Base-by-base conservation (phyloP, 371 early-diverging fungal genomes). In the Zychaea mexicana region DNA sequence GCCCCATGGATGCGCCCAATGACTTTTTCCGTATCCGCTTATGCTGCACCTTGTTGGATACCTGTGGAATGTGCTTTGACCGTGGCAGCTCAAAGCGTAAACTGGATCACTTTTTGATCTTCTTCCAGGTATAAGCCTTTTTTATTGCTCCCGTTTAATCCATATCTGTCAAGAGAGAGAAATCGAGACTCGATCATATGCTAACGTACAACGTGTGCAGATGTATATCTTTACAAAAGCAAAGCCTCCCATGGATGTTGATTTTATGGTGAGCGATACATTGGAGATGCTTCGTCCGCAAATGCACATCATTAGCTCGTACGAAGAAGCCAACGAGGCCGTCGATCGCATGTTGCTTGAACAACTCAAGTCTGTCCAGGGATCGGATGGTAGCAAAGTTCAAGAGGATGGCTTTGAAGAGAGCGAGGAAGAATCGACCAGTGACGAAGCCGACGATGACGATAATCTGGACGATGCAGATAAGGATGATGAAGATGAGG, bases 11-110 rank as follows among this genome's bases (percentile, higher is more conserved):
- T 67, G 82, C 89, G 3, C 90, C 94, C 10, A 75, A 88, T 67
- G 98, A 98, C 72, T 96, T 91, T 70, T 98, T 99, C 88, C 90
- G 99, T 31, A 86, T 96, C 22, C 89, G 97, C 22, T 79, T 99
- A 6, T 86, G 87, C 57, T 94, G 95, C 79, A 89, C 92, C 0
- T 65, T 98, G 21, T 84, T 99, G 7, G 93, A 94, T 53, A 89
- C 95, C 0, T 96, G 98, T 64, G 96, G 97, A 12, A 81, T 85
- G 73, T 90, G 88, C 69, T 93, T 96, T 75, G 90, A 91, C 65
- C 73, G 87, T 32, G 92, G 92, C 10, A 76, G 73, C 26, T 74
- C 85, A 6, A 90, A 87, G 59, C 82, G 78, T 60, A 87, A 86
- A 56, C 67, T 95, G 31, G 91, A 93, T 70, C 68, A 85, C 32